Conservation (phyloP, 495 filamentous ascomycete species). For the Aspergillus sparsus region DNA sequence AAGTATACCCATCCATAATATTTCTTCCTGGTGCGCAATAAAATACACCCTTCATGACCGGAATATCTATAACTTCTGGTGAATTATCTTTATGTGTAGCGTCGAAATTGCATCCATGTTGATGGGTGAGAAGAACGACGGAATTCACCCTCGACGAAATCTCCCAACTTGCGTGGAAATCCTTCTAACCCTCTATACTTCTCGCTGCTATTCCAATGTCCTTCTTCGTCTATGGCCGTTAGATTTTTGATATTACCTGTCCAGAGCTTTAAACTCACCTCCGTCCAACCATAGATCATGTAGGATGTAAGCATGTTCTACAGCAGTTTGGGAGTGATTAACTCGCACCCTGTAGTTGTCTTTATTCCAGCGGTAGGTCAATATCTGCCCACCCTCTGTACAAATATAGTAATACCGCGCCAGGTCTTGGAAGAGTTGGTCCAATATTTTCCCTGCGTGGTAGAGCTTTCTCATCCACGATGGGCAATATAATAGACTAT, state of each 20-base stretch:
- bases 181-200: not conserved
- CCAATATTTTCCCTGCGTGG: not conserved
- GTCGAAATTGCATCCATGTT: too few relatives aligned
- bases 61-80: too few relatives aligned
- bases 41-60: too few relatives aligned
- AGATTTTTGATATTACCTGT: not conserved
- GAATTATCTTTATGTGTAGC: too few relatives aligned
- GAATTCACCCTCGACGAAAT: not conserved
- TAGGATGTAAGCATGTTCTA: slow-evolving; percentile 2
- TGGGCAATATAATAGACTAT: not conserved
- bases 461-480: not conserved
- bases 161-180: not conserved
- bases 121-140: not conserved
- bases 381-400: not conserved
- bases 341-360: slow-evolving; percentile 1
- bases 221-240: not conserved
- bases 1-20: too few relatives aligned
- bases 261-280: slow-evolving; percentile 8
- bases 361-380: not conserved
- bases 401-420: slow-evolving; percentile 12
- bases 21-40: too few relatives aligned
- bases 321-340: not conserved
- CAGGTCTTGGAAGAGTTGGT: not conserved
- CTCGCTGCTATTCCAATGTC: not conserved
- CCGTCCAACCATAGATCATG: not conserved